Evolutionary conservation across 2,329 filamentous ascomycete genomes (phyloP), one percentile per base, ranked within the genome.

Genomic region (Cordyceps pruinosa): DNA sequence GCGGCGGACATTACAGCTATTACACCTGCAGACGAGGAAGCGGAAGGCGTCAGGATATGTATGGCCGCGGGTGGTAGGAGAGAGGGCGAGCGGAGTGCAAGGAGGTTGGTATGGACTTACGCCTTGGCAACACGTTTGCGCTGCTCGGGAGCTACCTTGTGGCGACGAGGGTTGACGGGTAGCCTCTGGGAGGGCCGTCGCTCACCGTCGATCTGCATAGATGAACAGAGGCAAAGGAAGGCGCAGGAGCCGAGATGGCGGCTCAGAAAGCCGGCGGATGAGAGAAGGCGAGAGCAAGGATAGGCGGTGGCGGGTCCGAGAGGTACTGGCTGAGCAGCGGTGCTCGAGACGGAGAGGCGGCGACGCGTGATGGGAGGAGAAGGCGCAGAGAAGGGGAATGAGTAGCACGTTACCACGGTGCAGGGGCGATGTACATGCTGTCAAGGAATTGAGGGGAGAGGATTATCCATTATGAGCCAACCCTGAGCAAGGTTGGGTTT

Each of bases 1-100:
- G 58, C 78, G 73, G 45, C 77, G 74, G 46, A 79, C 64, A 66
- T 81, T 81, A 68, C 78, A 81, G 64, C 69, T 74, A 63, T 81
- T 80, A 70, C 78, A 80, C 58, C 77, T 80, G 58, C 19, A 26
- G n/a, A 59, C n/a, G 23, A 15, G 15, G 45, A 7, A 52, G 15
- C 9, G 4, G 9, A 54, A 32, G 19, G 1, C 7, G n/a, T 58
- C 49, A 48, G 49, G 9, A 12, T 8, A 45, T 49, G 30, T 12
- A 32, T 47, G 28, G 17, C 25, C 56, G 25, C 39, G 30, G 17
- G 23, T 34, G 56, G 28, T 44, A 26, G n/a, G 21, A 34, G 25
- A 55, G 12, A n/a, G 25, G 21, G 37, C 21, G 12, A 5, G 5
- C 34, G 21, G 51, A 32, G 21, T 37, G 57, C 52, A 21, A 21